Conservation (phyloP, 257 asterid species). For the Mitragyna speciosa region DNA sequence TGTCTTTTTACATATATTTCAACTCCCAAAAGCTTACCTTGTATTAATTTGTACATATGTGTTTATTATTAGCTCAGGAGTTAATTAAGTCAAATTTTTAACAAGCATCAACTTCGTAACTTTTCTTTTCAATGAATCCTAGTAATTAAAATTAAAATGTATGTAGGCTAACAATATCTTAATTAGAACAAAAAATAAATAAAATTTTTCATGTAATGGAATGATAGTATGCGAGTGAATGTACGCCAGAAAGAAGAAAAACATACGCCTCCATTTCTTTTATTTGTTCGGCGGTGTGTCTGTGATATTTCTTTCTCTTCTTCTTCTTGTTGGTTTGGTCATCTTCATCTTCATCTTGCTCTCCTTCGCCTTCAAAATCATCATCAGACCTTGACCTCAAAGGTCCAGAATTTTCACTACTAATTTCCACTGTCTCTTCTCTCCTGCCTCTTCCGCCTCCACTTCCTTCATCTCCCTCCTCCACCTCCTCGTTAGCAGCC, state of each 20-base stretch:
- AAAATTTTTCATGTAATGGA: background rate
- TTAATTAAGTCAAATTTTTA: background rate
- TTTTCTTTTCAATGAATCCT: background rate
- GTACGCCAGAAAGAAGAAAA: background rate
- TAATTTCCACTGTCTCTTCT: constrained; percentile 62
- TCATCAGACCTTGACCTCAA: constrained; percentile 61
- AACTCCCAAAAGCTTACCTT: background rate
- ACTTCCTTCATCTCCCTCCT: constrained; percentile 34
- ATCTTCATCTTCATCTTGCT: constrained; percentile 41
- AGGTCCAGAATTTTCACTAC: constrained; percentile 78
- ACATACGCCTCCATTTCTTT: constrained; percentile 83
- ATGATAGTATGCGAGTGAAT: background rate
- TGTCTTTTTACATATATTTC: background rate
- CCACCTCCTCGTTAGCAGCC: constrained; percentile 29
- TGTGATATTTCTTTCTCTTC: constrained; percentile 74
- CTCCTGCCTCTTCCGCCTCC: constrained; percentile 27
- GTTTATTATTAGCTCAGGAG: background rate
- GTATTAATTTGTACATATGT: background rate
- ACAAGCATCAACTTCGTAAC: background rate
- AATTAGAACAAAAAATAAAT: background rate
- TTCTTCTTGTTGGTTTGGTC: constrained; percentile 42
- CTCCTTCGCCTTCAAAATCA: constrained; percentile 46
- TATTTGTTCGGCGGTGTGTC: constrained; percentile 79
- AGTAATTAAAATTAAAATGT: background rate
- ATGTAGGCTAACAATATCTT: background rate